A percentile compares a stretch with the other conserved stretches of the same genome.
Conservation (phyloP, 306 rosid genomes). For the Quillaja saponaria region DNA sequence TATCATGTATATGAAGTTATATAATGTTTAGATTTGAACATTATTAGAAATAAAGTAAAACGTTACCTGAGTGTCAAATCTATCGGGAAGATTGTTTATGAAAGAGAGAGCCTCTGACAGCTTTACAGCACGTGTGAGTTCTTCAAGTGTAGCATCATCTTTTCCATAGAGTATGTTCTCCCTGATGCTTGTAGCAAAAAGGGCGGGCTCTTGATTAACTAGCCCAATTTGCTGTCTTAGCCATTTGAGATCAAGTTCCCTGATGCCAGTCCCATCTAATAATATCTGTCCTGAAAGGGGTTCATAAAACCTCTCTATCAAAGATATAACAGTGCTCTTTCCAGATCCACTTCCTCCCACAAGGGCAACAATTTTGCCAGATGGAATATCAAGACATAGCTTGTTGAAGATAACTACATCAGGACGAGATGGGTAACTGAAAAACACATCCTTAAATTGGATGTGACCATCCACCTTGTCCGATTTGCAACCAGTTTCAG, state of each 20-base stretch:
- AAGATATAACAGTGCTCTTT: constrained; percentile 80
- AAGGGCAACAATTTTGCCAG: constrained; percentile 86
- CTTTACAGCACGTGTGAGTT: constrained; percentile 74
- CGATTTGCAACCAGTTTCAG: constrained; percentile 53
- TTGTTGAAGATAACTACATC: constrained; percentile 68
- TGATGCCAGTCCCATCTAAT: constrained; percentile 56
- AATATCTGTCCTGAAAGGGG: constrained; percentile 76
- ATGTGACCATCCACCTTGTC: constrained; percentile 74
- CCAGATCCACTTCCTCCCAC: constrained; percentile 99
- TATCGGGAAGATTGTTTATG: constrained; percentile 83
- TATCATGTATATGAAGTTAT: background rate
- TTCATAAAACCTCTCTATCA: constrained; percentile 94
- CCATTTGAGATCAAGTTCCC: constrained; percentile 85
- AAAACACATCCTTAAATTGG: constrained; percentile 68
- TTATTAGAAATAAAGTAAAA: background rate
- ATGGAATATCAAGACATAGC: constrained; percentile 72
- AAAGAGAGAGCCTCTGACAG: constrained; percentile 87
- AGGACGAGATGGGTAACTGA: constrained; percentile 86
- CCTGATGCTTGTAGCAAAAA: constrained; percentile 83
- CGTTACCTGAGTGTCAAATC: constrained; percentile 87
- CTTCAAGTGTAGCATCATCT: constrained; percentile 83
- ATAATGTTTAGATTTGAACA: constrained; percentile 6
- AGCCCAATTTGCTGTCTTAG: constrained; percentile 83
- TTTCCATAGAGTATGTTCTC: constrained; percentile 91
- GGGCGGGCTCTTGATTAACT: constrained; percentile 96